Percentiles rank a stretch among this genome's conserved stretches.
Evolutionary conservation across 2,329 filamentous ascomycete genomes (phyloP).

Genomic region (Aspergillus fructus): DNA sequence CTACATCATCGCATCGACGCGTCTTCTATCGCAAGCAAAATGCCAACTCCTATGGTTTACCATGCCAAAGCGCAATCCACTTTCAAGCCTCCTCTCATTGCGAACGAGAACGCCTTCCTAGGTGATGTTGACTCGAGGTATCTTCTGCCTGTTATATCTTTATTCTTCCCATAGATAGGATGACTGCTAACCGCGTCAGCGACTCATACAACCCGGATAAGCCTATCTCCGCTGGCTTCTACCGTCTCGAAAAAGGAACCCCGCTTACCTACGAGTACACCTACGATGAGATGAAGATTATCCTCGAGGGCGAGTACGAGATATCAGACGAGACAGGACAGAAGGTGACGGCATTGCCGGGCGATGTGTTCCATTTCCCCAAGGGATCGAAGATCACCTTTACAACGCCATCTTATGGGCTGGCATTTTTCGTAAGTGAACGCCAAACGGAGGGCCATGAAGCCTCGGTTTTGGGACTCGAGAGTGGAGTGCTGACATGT

Average conservation of each 20-base stretch:
- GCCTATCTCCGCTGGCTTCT: constrained; percentile 65
- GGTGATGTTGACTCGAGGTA: constrained; percentile 61
- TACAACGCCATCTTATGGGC: constrained; percentile 58
- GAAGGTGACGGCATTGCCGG: constrained; percentile 57
- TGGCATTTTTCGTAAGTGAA: constrained; percentile 57
- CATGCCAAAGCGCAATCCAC: constrained; percentile 58
- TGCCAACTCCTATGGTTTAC: constrained; percentile 50
- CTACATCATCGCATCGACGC: not conserved
- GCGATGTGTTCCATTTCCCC: constrained; percentile 69
- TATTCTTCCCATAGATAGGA: not conserved
- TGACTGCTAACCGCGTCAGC: constrained; percentile 29
- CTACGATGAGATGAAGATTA: constrained; percentile 74
- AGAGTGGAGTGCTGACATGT: constrained; percentile 8
- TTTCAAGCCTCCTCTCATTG: constrained; percentile 65
- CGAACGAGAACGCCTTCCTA: constrained; percentile 67
- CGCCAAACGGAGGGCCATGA: not conserved
- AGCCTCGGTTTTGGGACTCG: not conserved
- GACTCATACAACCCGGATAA: constrained; percentile 56
- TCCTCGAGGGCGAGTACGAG: constrained; percentile 65
- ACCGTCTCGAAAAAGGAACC: constrained; percentile 66
- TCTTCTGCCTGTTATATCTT: not conserved
- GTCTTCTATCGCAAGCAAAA: constrained; percentile 22
- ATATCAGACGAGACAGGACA: constrained; percentile 64
- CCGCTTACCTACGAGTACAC: constrained; percentile 68
- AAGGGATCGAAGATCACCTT: constrained; percentile 67